Evolutionary conservation across 768 basidiomycete species (phyloP), one percentile per base, ranked within the genome.

Genomic region (Scleroderma bovista): DNA sequence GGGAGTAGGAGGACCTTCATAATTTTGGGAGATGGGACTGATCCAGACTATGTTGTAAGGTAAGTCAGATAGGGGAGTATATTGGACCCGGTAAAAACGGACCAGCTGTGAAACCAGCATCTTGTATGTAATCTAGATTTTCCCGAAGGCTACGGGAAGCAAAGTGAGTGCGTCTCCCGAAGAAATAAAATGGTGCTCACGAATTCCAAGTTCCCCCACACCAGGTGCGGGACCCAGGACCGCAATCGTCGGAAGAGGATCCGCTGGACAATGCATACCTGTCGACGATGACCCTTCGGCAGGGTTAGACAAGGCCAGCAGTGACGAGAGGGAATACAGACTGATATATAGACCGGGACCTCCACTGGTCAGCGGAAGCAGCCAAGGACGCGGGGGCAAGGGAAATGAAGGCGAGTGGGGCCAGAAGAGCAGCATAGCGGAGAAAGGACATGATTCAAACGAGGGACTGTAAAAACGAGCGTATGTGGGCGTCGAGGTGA

Each of bases 201-300:
- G 80, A 73, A 46, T 78, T 81, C 86, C 88, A 92, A n/a, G 83
- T 88, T 6, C 90, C 88, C n/a, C 90, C 90, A 53, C 89, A 93
- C 74, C 80, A 89, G 1, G 83, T 84, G 60, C 81, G 84, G 19
- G 73, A 61, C 23, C 64, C 71, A 5, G 80, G 75, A 57, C 85
- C 72, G 61, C 88, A 90, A 44, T 72, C 60, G 51, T 68, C 75
- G 31, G 68, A 65, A 60, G 76, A 69, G 1, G 79, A 69, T n/a
- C 77, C 77, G 0, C 70, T 60, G 9, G 83, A 79, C 11, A 88
- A 74, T 16, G 88, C 86, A 62, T 79, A 93, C 37, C 89, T 83
- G 64, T 91, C 88, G 2, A 81, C 83, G 48, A 90, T 77, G 52
- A 88, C 60, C 64, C 84, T 85, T 52, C 8, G 36, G 17, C 40